These are phyloP conservation scores for Luzula sylvatica DNA, from an alignment of 176 grass and related monocot genomes.

Conservation along the genomic window DNA sequence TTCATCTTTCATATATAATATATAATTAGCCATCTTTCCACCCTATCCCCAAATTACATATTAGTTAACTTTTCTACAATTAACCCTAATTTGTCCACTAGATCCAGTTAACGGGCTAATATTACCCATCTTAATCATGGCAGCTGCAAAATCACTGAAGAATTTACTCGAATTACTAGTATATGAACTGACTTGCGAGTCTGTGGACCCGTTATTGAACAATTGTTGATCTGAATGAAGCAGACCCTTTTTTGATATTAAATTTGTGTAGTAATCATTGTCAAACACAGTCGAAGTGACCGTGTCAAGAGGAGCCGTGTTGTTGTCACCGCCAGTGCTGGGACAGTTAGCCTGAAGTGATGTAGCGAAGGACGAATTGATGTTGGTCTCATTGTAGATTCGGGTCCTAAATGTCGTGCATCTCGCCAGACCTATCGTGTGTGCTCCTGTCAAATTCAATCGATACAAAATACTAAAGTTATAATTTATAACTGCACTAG, in stretches of 20 bases:
- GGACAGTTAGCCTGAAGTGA: slow-evolving; percentile 33
- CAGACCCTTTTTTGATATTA: slow-evolving; percentile 24
- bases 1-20: neutral
- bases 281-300: slow-evolving; percentile 36
- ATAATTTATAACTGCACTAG: no score
- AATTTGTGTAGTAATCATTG: slow-evolving; percentile 31
- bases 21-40: neutral
- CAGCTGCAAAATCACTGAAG: slow-evolving; percentile 31
- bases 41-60: no score
- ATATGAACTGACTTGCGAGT: slow-evolving; percentile 34
- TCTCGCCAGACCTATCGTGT: slow-evolving; percentile 51
- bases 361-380: slow-evolving; percentile 34
- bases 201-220: slow-evolving; percentile 35
- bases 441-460: slow-evolving; percentile 32
- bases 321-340: slow-evolving; percentile 23
- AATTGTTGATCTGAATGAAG: slow-evolving; percentile 70
- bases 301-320: slow-evolving; percentile 35
- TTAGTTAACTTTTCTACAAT: slow-evolving; percentile 37
- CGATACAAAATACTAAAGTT: neutral
- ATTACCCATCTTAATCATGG: slow-evolving; percentile 51
- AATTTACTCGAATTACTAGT: slow-evolving; percentile 25
- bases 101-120: slow-evolving; percentile 41
- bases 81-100: slow-evolving; percentile 38
- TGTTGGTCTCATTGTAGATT: slow-evolving; percentile 47
- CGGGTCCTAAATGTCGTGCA: slow-evolving; percentile 36